Conservation (phyloP, 768 basidiomycete genomes). For the Lactarius hengduanensis region DNA sequence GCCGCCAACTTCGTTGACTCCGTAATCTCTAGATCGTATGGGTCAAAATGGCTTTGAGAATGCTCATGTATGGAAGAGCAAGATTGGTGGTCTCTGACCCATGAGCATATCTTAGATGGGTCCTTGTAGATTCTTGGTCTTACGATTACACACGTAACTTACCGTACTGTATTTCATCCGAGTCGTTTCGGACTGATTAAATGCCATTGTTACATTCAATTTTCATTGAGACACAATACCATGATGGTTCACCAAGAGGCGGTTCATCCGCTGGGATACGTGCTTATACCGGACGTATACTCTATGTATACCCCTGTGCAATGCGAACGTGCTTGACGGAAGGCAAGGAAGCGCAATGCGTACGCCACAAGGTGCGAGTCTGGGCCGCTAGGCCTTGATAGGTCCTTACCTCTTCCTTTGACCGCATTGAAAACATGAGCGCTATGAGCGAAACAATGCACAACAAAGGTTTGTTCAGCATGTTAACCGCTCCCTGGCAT, state of each 20-base stretch:
- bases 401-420: neutral
- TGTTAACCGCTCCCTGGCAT: neutral
- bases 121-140: neutral
- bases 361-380: neutral
- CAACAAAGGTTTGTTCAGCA: neutral
- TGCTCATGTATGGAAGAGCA: conserved; percentile 82
- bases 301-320: neutral
- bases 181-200: neutral
- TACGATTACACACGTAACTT: too few species aligned
- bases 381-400: neutral
- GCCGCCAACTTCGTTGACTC: neutral
- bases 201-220: neutral
- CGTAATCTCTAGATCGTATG: conserved; percentile 51
- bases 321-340: neutral
- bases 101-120: conserved; percentile 20
- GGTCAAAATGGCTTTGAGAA: conserved; percentile 90
- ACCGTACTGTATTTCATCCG: neutral
- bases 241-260: neutral
- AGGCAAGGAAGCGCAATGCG: neutral
- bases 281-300: too few species aligned
- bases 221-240: neutral
- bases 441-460: neutral
- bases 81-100: conserved; percentile 52
- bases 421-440: neutral
- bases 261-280: too few species aligned